Percentiles rank a stretch among this genome's conserved stretches.
phyloP scores from a whole-genome alignment of 169 alveolate species.

The Neospora caninum region DNA sequence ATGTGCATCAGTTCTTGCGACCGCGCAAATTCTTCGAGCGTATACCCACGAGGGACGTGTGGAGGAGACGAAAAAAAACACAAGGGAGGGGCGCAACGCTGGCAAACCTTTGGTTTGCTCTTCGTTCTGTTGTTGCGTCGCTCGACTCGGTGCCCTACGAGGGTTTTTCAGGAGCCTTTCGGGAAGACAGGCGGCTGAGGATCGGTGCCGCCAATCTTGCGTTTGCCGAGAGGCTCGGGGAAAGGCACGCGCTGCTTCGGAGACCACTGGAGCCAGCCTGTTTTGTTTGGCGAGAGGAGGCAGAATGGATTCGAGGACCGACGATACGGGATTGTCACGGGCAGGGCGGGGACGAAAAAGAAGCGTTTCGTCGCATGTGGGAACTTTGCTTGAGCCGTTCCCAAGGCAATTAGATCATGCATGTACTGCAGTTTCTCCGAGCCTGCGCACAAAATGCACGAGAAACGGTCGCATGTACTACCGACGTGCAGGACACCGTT shows the following conservation, averaged over 20 bases:
- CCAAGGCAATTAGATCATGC: constrained; percentile 31
- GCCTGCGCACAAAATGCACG: neutral
- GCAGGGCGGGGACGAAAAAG: constrained; percentile 70
- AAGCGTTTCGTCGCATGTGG: constrained; percentile 36
- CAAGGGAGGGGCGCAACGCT: too few relatives aligned
- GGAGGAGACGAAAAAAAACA: too few relatives aligned
- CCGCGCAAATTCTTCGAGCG: too few relatives aligned
- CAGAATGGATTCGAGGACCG: constrained; percentile 79
- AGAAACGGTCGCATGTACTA: neutral
- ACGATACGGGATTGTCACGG: constrained; percentile 73
- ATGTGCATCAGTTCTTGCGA: too few relatives aligned
- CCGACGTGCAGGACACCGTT: neutral
- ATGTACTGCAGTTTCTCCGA: constrained; percentile 63
- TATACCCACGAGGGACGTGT: too few relatives aligned
- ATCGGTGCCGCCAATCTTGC: constrained; percentile 79
- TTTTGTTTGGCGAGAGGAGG: constrained; percentile 68
- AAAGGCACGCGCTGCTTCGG: constrained; percentile 52
- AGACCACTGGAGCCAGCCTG: constrained; percentile 69
- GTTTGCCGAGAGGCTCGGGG: constrained; percentile 75
- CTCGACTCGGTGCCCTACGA: too few relatives aligned
- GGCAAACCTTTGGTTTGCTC: too few relatives aligned
- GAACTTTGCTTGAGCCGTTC: constrained; percentile 39
- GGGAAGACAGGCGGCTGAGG: constrained; percentile 77
- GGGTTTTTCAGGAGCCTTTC: constrained; percentile 48
- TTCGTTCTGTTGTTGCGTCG: too few relatives aligned